phyloP scores from a whole-genome alignment of 352 stramenopile species.

The Thalassiosira pacifica region DNA sequence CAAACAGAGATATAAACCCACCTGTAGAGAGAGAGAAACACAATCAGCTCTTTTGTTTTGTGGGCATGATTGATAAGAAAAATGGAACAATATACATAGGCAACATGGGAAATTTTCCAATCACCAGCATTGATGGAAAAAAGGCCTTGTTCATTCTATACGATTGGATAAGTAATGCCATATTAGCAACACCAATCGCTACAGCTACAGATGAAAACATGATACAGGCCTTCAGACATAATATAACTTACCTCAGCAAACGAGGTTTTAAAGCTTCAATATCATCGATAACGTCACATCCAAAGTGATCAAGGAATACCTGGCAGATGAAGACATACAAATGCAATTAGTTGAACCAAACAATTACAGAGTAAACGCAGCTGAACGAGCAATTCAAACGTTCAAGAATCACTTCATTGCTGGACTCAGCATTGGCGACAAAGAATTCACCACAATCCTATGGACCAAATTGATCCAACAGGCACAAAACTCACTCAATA shows the following conservation, averaged over 20 bases:
- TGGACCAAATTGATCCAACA: slow-evolving; percentile 54
- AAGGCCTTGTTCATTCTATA: too few relatives aligned
- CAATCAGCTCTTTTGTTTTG: slow-evolving; percentile 1
- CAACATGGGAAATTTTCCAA: slow-evolving; percentile 2
- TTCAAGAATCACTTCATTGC: slow-evolving; percentile 28
- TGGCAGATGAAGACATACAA: not conserved
- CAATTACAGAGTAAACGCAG: slow-evolving; percentile 16
- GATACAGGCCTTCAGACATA: not conserved
- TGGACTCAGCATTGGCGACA: slow-evolving; percentile 17
- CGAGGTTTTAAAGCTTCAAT: slow-evolving; percentile 14
- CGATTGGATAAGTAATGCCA: too few relatives aligned
- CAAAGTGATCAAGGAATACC: slow-evolving; percentile 15
- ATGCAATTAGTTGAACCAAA: slow-evolving; percentile 10
- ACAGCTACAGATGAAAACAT: not conserved
- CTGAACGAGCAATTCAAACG: slow-evolving; percentile 14
- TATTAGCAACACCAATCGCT: too few relatives aligned
- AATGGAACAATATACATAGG: not conserved
- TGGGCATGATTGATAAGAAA: not conserved
- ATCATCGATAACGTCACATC: slow-evolving; percentile 26
- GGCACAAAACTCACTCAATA: slow-evolving; percentile 55
- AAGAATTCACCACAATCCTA: slow-evolving; percentile 48
- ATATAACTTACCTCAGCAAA: not conserved
- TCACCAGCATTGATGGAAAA: too few relatives aligned
- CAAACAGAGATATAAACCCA: not conserved
- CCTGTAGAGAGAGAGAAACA: not conserved